Base-by-base conservation (phyloP, 371 early-diverging fungal species). In the Blakeslea trispora region DNA sequence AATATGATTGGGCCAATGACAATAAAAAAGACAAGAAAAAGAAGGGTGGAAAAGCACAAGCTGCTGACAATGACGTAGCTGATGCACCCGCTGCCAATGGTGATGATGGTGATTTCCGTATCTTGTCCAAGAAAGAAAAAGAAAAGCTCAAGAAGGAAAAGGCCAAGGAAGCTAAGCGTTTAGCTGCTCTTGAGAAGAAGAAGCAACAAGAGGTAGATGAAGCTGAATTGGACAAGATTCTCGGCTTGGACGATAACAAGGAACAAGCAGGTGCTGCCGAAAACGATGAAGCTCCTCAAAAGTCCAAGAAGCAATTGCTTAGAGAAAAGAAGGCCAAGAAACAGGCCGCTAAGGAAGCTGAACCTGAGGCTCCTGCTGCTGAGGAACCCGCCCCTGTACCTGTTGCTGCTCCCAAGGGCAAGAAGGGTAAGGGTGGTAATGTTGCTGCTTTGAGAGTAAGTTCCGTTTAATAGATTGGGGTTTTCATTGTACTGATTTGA, bases 61-160 rank as follows among this genome's bases (percentile, higher is more conserved):
- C 61, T 35, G 45, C 50, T 10, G 57, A 50, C 23, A 61, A 61
- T 10, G 57, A 49, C 23, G 66, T 53, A 42, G 32, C 41, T 13
- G 49, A 41, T 19, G 49, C 46, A 50, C 51, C 62, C 5, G 62
- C 53, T 37, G 45, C 68, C 22, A 55, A 42, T 21, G 62, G 22
- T 10, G 63, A 59, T 9, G 66, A 37, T 22, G 65, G 62, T 1
- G 75, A 69, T 47, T 55, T 66, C 39, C 71, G 71, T 61, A 64
- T 70, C 13, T 65, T 73, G 55, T 62, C 74, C 47, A 75, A 79
- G 64, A 77, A 78, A 47, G 75, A 76, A 57, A 76, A 78, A 59
- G 77, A 76, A 23, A 61, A 61, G 52, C 54, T 81, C 13, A 81
- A 79, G 59, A 79, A 82, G 64, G 81, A 83, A 55, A 75, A 72